Base-by-base conservation (phyloP, 148 eudicot genomes). In the Vaccinium vitisidaea region DNA sequence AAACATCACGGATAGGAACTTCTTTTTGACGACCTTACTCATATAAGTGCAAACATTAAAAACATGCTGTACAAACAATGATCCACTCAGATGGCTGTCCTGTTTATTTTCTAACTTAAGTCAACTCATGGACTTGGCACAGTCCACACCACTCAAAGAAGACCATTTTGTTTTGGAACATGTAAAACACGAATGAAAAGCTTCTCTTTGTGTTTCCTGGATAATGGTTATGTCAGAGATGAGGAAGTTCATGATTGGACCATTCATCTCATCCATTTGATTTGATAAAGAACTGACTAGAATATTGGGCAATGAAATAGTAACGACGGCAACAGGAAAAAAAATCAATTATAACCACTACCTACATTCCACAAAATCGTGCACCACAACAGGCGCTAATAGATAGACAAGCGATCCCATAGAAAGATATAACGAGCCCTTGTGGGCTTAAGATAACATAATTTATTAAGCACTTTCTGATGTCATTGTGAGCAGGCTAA, bases 251-350 rank as follows among this genome's bases (percentile, higher is more conserved):
- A 16, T 32, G n/a, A 76, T 76, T 76, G 48, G 78, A 54, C 46
- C 81, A 79, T 79, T 79, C 81, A 30, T 15, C 36, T 53, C 30
- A 27, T 79, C 81, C 55, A 27, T 27, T 27, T 15, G 58, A 25
- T 32, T 27, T 54, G 43, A 30, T 54, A 2, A 79, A 77, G 6
- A 19, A 6, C 16, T 32, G 8, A 79, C 16, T 32, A 55, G 16
- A 54, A 55, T 43, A 79, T 55, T 79, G 59, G 14, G 75, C 46
- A 46, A 81, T 49, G 6, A 6, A 63, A 80, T 59, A 56, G 12
- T 46, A 12, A 48, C 53, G 43, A 81, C 27, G 11, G 16, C 21
- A 27, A 61, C 46, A n/a, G 54, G 43, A 58, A 39, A 36, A 36
- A 43, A 43, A 43, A 43, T 43, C 46, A 4, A 43, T 4, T 4